phyloP scores from a whole-genome alignment of 257 asterid species.

The Thymus quinquecostatus region DNA sequence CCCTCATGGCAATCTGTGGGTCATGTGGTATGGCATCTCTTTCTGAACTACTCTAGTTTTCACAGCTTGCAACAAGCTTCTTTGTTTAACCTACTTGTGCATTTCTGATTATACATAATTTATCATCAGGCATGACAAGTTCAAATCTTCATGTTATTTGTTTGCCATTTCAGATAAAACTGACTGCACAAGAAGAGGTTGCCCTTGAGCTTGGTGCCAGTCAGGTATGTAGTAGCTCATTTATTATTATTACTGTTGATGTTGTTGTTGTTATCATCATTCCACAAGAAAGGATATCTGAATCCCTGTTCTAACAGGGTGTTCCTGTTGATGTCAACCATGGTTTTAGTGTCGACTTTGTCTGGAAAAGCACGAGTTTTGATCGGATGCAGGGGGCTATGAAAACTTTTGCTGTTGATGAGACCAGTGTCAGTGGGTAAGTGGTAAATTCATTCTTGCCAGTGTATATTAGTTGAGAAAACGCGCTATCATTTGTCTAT shows the following conservation, averaged over 20 bases:
- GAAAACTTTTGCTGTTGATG: constrained; percentile 99
- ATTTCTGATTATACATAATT: constrained; percentile 12
- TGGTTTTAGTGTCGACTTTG: constrained; percentile 97
- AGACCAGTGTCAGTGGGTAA: constrained; percentile 99
- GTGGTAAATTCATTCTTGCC: constrained; percentile 34
- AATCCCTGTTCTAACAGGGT: constrained; percentile 58
- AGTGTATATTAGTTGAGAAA: not conserved
- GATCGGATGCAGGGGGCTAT: constrained; percentile 99
- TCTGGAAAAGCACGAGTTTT: constrained; percentile 99
- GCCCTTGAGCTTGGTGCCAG: constrained; percentile 98
- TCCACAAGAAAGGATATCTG: constrained; percentile 14
- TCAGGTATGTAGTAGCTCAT: constrained; percentile 54
- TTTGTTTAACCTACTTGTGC: constrained; percentile 13
- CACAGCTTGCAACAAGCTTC: not conserved
- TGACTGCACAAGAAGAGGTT: constrained; percentile 98
- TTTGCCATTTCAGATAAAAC: constrained; percentile 65
- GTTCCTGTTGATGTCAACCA: constrained; percentile 89
- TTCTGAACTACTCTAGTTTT: constrained; percentile 25
- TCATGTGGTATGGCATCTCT: constrained; percentile 77
- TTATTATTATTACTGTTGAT: not conserved
- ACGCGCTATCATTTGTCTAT: not conserved
- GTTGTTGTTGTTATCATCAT: not conserved
- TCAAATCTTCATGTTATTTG: constrained; percentile 20
- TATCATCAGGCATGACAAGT: constrained; percentile 23
- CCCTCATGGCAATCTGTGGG: constrained; percentile 98